These are phyloP conservation scores for Apiotrichum sp. DNA, from an alignment of 1,284 basidiomycete species.

Conservation along the genomic window DNA sequence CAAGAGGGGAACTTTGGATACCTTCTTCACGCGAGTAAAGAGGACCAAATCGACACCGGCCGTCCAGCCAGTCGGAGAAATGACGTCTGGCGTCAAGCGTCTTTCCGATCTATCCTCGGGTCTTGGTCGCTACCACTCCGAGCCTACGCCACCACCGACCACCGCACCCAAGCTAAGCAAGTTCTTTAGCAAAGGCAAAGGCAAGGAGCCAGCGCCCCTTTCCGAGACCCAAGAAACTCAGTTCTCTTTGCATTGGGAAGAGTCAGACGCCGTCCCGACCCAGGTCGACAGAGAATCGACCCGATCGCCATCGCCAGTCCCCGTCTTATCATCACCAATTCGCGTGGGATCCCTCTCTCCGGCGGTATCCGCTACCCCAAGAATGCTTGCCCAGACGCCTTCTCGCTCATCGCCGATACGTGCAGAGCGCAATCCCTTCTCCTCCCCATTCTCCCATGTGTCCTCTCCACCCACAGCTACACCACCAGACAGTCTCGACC, in stretches of 20 bases:
- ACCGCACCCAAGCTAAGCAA: conserved; percentile 25
- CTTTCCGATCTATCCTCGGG: conserved; percentile 29
- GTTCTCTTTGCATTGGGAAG: conserved; percentile 24
- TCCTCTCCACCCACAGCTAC: conserved; percentile 1
- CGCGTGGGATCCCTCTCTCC: conserved; percentile 19
- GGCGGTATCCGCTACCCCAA: conserved; percentile 5
- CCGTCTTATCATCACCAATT: conserved; percentile 2
- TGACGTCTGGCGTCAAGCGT: conserved; percentile 31
- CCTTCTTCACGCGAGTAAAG: conserved; percentile 34
- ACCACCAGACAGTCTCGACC: conserved; percentile 1
- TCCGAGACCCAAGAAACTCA: conserved; percentile 2
- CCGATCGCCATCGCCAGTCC: conserved; percentile 8
- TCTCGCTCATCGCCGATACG: too few relatives aligned
- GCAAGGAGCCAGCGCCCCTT: neutral
- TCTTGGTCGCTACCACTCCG: neutral
- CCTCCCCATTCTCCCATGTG: conserved; percentile 10
- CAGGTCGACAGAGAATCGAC: neutral
- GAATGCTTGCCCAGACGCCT: neutral
- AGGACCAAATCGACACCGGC: conserved; percentile 15
- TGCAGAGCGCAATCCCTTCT: conserved; percentile 2
- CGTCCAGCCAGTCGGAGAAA: conserved; percentile 32
- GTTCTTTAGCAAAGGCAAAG: conserved; percentile 20
- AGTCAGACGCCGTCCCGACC: conserved; percentile 4
- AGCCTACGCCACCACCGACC: neutral
- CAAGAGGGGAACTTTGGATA: conserved; percentile 33